phyloP scores from a whole-genome alignment of 2,329 filamentous ascomycete species.

The Akanthomyces uredinophilus region DNA sequence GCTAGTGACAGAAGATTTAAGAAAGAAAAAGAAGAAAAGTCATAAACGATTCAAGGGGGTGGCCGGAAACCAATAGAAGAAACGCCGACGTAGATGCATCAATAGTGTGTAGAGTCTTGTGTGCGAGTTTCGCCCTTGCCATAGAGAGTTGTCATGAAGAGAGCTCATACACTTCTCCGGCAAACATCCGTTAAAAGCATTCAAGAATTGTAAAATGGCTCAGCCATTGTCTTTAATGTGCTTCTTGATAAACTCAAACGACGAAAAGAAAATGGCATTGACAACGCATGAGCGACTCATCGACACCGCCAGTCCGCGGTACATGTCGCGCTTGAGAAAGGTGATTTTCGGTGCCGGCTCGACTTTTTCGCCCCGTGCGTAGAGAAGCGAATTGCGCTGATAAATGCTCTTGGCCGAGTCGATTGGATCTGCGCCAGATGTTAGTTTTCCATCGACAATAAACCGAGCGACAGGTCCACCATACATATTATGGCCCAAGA shows the following conservation, averaged over 20 bases:
- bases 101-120: background rate
- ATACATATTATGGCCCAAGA: conserved; percentile 74
- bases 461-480: conserved; percentile 25
- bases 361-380: conserved; percentile 58
- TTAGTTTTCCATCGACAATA: conserved; percentile 10
- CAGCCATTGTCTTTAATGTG: conserved; percentile 47
- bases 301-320: conserved; percentile 75
- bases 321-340: conserved; percentile 74
- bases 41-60: background rate
- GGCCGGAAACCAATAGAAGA: background rate
- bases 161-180: background rate
- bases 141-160: background rate
- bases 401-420: conserved; percentile 84
- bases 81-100: conserved; percentile 14
- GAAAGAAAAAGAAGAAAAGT: background rate
- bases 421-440: conserved; percentile 50
- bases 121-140: background rate
- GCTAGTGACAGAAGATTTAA: background rate
- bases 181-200: background rate
- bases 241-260: conserved; percentile 79
- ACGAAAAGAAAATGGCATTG: conserved; percentile 86
- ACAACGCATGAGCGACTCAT: conserved; percentile 78
- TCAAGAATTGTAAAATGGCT: background rate
- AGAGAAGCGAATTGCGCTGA: conserved; percentile 72
- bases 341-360: conserved; percentile 66